A percentile compares a stretch with the other conserved stretches of the same genome.
Evolutionary conservation across 1,139 yeast genomes (phyloP).

Genomic region (Geotrichum phurueaensis): DNA sequence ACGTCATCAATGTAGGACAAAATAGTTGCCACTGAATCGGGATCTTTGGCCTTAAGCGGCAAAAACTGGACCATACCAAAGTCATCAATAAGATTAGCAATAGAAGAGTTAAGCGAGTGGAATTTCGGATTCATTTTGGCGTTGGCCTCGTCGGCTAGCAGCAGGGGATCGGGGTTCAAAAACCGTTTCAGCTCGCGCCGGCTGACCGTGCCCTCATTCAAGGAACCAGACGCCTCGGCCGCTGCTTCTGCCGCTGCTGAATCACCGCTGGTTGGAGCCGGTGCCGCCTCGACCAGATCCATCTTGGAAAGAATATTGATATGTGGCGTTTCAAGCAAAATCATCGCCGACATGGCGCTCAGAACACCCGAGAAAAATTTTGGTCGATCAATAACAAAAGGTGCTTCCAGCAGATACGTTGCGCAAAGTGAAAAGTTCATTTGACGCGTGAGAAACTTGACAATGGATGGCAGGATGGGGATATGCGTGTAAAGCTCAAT

Average conservation of each 20-base stretch:
- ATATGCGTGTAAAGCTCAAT: constrained; percentile 92
- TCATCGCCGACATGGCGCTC: constrained; percentile 98
- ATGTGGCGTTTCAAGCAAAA: constrained; percentile 87
- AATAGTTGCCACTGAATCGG: constrained; percentile 75
- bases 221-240: background rate
- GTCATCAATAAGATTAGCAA: constrained; percentile 81
- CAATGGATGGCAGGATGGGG: constrained; percentile 85
- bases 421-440: constrained; percentile 87
- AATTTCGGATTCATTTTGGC: constrained; percentile 65
- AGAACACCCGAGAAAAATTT: constrained; percentile 94
- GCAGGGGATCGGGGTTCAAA: constrained; percentile 84
- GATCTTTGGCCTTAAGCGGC: constrained; percentile 79
- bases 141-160: constrained; percentile 50
- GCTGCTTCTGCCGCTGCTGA: constrained; percentile 2
- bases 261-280: constrained; percentile 1
- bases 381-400: constrained; percentile 81
- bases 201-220: constrained; percentile 46
- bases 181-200: constrained; percentile 74
- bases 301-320: constrained; percentile 80
- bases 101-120: constrained; percentile 65
- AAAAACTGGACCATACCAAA: constrained; percentile 97
- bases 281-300: constrained; percentile 61
- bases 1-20: constrained; percentile 91
- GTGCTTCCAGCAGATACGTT: constrained; percentile 85
- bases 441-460: constrained; percentile 70